Evolutionary conservation across 257 asterid genomes (phyloP), one percentile per base, ranked within the genome.

Genomic region (Capsicum chinense): DNA sequence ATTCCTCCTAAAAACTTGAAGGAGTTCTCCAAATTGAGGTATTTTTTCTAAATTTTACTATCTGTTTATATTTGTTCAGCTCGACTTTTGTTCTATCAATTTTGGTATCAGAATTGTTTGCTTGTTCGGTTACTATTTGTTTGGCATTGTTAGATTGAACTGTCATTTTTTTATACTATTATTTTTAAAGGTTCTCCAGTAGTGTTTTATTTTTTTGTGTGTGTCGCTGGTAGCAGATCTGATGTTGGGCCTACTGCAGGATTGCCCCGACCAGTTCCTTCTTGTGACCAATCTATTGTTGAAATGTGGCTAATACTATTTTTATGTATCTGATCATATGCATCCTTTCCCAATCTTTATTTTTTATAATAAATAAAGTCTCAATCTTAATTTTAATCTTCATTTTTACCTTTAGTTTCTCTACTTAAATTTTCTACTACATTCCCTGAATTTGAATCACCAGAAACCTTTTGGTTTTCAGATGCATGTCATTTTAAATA

Each of bases 211-310:
- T 14, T 26, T 26, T 26, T 26, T 26, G 0, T 26, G 26, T 26
- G 16, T 9, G 37, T 44, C 42, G 56, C 16, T 70, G 19, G 26
- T 26, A 26, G 26, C 26, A 26, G 26, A 26, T 26, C 87, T 89
- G 63, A 86, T 26, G 15, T 64, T 78, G 63, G n/a, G 64, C 84
- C 58, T 84, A 57, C 37, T 87, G 86, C 86, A 89, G 92, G 92
- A 83, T 35, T 87, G 80, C 58, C 87, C 89, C 33, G 69, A 87
- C 79, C 87, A 82, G 21, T 89, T 87, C 83, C 90, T 84, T 83
- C 84, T 89, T 47, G 57, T 83, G 47, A 83, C 87, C 80, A 86
- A 86, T 83, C 60, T 89, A 14, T 68, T 86, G 88, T 81, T 79
- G 39, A 73, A 82, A 56, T 83, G 76, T 86, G 90, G 89, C 73